A percentile compares a stretch with the other conserved stretches of the same genome.
These are phyloP conservation scores for Fusarium sp. DNA, from an alignment of 2,329 filamentous ascomycete species.

Conservation along the genomic window DNA sequence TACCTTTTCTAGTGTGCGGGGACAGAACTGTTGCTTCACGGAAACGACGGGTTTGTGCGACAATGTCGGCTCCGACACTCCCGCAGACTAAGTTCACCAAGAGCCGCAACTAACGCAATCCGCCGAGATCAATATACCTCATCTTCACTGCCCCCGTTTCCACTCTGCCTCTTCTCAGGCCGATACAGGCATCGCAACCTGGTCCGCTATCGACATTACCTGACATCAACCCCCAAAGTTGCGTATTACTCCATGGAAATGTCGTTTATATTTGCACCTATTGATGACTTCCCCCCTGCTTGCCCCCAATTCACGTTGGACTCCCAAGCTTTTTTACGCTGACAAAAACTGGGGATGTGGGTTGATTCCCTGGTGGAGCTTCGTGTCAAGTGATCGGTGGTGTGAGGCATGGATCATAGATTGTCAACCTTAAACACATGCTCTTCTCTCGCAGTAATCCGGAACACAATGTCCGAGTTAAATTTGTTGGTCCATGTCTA, in stretches of 20 bases:
- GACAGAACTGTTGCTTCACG: constrained; percentile 7
- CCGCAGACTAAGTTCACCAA: neutral
- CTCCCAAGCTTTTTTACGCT: neutral
- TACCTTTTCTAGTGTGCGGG: constrained; percentile 8
- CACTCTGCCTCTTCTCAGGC: neutral
- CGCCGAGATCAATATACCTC: neutral
- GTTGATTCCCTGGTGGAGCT: constrained; percentile 7
- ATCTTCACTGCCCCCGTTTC: neutral
- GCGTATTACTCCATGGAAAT: neutral
- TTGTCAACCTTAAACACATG: too few species aligned
- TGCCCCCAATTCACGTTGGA: neutral
- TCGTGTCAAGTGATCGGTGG: constrained; percentile 3
- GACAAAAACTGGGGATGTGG: constrained; percentile 2
- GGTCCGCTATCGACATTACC: too few species aligned
- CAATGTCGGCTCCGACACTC: neutral
- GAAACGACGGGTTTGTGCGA: neutral
- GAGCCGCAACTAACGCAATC: neutral
- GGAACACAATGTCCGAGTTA: too few species aligned
- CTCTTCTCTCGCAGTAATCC: too few species aligned
- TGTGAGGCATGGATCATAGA: neutral
- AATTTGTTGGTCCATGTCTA: too few species aligned
- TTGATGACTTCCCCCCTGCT: too few species aligned
- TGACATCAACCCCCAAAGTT: neutral
- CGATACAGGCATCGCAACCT: too few species aligned
- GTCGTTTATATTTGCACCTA: too few species aligned